Percentiles rank a stretch among this genome's conserved stretches.
These are phyloP conservation scores for Fusarium nematophilum DNA, from an alignment of 2,329 filamentous ascomycete species.

Conservation along the genomic window DNA sequence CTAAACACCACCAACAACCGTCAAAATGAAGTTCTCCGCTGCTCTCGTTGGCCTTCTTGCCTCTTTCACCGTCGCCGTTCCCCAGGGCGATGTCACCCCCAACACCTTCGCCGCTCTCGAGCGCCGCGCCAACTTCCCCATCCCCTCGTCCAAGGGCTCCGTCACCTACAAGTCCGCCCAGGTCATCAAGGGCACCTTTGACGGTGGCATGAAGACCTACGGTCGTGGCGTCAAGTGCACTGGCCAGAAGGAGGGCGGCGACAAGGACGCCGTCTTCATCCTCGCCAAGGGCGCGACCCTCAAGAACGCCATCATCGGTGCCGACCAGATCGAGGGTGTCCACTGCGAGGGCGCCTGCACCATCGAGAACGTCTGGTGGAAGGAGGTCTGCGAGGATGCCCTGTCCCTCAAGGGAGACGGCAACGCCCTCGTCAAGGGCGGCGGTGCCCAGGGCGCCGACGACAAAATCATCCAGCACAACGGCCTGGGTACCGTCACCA, in stretches of 20 bases:
- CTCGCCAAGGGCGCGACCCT: conserved; percentile 39
- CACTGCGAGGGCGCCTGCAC: conserved; percentile 40
- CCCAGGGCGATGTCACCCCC: conserved; percentile 39
- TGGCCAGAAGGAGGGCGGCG: conserved; percentile 30
- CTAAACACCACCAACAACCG: conserved; percentile 2
- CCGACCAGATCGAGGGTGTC: conserved; percentile 38
- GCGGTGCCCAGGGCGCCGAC: conserved; percentile 36
- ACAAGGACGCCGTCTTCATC: conserved; percentile 36
- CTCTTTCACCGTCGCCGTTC: conserved; percentile 32
- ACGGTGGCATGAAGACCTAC: conserved; percentile 40
- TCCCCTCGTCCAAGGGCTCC: conserved; percentile 41
- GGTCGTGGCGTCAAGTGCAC: conserved; percentile 38
- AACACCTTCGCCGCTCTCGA: conserved; percentile 42
- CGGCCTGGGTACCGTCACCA: conserved; percentile 39
- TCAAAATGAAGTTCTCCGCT: conserved; percentile 43
- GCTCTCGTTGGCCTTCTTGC: conserved; percentile 37
- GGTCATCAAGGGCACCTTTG: conserved; percentile 28
- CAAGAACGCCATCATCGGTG: conserved; percentile 39
- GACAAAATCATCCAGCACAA: conserved; percentile 44
- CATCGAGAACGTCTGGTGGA: conserved; percentile 41
- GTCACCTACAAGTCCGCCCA: conserved; percentile 39
- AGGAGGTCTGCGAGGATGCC: conserved; percentile 40
- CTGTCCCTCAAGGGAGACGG: conserved; percentile 37
- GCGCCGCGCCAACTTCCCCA: conserved; percentile 39
- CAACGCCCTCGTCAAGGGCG: conserved; percentile 35